Percentiles rank a stretch among this genome's conserved stretches.
Conservation (phyloP, 345 rosid genomes). For the Pugionium dolabratum region DNA sequence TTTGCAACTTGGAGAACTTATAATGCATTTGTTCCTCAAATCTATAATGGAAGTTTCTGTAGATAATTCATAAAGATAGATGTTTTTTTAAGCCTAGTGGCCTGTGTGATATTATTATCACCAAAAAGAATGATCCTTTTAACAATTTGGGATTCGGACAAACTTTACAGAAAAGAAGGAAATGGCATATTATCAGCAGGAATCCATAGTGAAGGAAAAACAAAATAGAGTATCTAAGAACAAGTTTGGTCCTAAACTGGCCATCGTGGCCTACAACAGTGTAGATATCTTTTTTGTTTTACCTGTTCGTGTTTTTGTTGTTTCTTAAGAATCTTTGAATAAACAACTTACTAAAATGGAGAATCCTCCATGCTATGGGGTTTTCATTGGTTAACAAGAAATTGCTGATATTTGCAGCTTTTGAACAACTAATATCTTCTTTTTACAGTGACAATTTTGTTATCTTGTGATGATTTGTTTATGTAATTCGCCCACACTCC, state of each 20-base stretch:
- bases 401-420: too few species aligned
- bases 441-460: too few species aligned
- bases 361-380: conserved; percentile 33
- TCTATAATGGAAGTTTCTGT: conserved; percentile 36
- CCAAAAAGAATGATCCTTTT: conserved; percentile 32
- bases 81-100: conserved; percentile 24
- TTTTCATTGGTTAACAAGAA: conserved; percentile 28
- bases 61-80: conserved; percentile 19
- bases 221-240: conserved; percentile 7
- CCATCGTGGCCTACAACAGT: conserved; percentile 25
- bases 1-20: conserved; percentile 47
- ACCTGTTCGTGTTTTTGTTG: conserved; percentile 2
- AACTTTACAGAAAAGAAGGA: conserved; percentile 36
- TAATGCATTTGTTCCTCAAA: too few species aligned
- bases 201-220: conserved; percentile 19
- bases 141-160: conserved; percentile 30
- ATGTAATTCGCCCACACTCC: too few species aligned
- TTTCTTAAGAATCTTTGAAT: conserved; percentile 31
- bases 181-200: conserved; percentile 32
- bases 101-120: conserved; percentile 36
- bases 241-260: conserved; percentile 29
- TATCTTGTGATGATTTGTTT: too few species aligned
- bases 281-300: conserved; percentile 9
- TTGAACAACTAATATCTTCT: too few species aligned
- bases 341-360: conserved; percentile 18